Evolutionary conservation across 371 early-diverging fungal species (phyloP), one percentile per base, ranked within the genome.

Genomic region (Rhizopus sp.): DNA sequence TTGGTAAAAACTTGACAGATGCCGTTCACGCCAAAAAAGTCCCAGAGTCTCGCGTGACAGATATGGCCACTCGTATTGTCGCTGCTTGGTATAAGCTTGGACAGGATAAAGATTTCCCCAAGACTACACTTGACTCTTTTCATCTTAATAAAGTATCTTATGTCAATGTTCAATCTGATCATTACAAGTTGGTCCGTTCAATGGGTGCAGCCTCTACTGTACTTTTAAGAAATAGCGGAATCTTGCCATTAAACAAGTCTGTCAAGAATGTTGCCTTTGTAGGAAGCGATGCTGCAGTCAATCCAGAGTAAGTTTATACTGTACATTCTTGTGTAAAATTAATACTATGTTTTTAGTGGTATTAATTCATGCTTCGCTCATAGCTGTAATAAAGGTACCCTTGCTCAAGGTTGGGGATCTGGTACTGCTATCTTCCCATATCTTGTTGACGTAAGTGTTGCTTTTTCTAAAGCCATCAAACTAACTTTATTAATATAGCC

Each of bases 351-450:
- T 31, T 30, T 45, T 48, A 68, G 60, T 9, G 68, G 66, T 12
- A 33, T 59, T 7, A 66, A 66, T 12, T 45, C 59, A 2, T 73
- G 72, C 10, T 40, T 35, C 17, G 66, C 68, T 52, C 63, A 63
- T 30, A 69, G 68, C 5, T 73, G 72, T 50, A 59, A 51, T 32
- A 51, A 40, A 15, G 88, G 85, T 13, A 80, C 78, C 7, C 61
- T 88, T 15, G 83, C 86, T 40, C 72, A 77, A 61, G 87, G 87
- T 16, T 85, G 87, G 85, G 88, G 88, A 2, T 80, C 81, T 45
- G 88, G 88, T 45, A 78, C 85, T 15, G 63, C 77, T 29, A 57
- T 69, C 15, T 88, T 77, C 69, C 81, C 85, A 15, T 86, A 85
- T 58, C 37, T 86, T n/a, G 62, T 85, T 47, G 72, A 76, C 5